Percentiles rank a stretch among this genome's conserved stretches.
These are phyloP conservation scores for Rhodotorula sp. DNA, from an alignment of 1,284 basidiomycete species.

Conservation along the genomic window DNA sequence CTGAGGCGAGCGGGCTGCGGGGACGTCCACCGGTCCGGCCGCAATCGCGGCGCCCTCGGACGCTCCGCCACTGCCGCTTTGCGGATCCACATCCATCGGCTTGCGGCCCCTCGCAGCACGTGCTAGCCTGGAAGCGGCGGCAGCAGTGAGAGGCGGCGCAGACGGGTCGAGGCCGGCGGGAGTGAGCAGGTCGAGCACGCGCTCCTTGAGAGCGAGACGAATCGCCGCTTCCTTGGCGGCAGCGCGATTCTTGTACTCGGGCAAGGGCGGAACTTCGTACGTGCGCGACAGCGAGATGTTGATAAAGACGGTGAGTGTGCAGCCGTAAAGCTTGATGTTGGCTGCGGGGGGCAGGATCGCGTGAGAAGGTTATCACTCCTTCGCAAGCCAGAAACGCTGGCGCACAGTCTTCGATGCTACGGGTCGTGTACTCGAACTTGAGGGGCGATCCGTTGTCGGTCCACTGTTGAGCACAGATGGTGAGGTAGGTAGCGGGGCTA, in stretches of 20 bases:
- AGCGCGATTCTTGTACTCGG: neutral
- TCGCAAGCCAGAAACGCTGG: rapidly evolving
- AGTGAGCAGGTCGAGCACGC: constrained; percentile 12
- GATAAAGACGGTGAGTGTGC: constrained; percentile 2
- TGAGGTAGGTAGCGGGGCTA: constrained; percentile 22
- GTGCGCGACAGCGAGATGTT: neutral
- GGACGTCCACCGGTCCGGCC: neutral
- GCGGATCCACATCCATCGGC: neutral
- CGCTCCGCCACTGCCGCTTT: neutral
- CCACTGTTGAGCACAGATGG: constrained; percentile 18
- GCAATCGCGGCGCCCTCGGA: neutral
- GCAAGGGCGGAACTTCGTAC: constrained; percentile 2
- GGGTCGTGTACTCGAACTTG: constrained; percentile 11
- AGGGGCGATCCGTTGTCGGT: constrained; percentile 13
- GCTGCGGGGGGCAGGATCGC: neutral
- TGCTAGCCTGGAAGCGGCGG: neutral
- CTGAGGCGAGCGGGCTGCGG: neutral
- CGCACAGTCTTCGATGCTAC: neutral
- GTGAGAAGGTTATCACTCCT: too few relatives aligned
- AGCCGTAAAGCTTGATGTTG: constrained; percentile 13
- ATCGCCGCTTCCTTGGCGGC: constrained; percentile 24
- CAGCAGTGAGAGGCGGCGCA: neutral
- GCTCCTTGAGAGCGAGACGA: constrained; percentile 9
- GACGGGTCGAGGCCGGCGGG: constrained; percentile 3
- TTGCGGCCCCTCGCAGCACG: neutral